Base-by-base conservation (phyloP, 768 basidiomycete species). In the Tricholomella constricta region DNA sequence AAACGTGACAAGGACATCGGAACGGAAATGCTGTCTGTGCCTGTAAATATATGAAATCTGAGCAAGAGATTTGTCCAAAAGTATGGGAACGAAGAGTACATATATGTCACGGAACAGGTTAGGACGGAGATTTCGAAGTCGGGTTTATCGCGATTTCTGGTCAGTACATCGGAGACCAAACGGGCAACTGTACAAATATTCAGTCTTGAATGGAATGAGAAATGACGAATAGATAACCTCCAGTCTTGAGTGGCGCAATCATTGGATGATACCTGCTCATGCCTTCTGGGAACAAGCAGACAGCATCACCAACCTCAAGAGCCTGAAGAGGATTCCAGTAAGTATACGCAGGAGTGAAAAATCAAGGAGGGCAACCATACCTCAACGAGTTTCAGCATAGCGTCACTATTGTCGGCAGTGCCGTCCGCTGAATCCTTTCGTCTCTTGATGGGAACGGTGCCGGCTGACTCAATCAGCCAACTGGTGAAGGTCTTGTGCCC, bases 401-500 rank as follows among this genome's bases (percentile, higher is more conserved):
- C 82, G 2, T 80, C 73, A 1, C 78, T 75, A 64, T 95, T 95
- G 67, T 94, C 85, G 0, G 72, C 73, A 12, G 67, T 70, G 3
- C 71, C 78, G 42, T 84, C 81, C 0, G 57, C 56, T 59, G 78
- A 80, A 63, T 95, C 93, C 58, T 87, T 91, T 47, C 82, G 77
- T 53, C 93, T 78, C 63, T 86, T 81, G 38, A 95, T 81, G 1
- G 93, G 93, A 2, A 95, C 80, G 1, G 94, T 93, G 11, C 93
- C 94, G 9, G 89, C 88, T 15, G 86, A 85, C 66, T 94, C 91
- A 45, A 95, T 91, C 17, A 95, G 78, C 92, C 93, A 94, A 56
- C 88, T 90, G 7, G 89, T 91, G 67, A 95, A 91, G 2, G 91
- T 94, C 58, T 68, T 80, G 37, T 79, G 84, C 2, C 91, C 89